Evolutionary conservation across 352 stramenopile genomes (phyloP), one percentile per base, ranked within the genome.

Genomic region (Peronospora farinosa): DNA sequence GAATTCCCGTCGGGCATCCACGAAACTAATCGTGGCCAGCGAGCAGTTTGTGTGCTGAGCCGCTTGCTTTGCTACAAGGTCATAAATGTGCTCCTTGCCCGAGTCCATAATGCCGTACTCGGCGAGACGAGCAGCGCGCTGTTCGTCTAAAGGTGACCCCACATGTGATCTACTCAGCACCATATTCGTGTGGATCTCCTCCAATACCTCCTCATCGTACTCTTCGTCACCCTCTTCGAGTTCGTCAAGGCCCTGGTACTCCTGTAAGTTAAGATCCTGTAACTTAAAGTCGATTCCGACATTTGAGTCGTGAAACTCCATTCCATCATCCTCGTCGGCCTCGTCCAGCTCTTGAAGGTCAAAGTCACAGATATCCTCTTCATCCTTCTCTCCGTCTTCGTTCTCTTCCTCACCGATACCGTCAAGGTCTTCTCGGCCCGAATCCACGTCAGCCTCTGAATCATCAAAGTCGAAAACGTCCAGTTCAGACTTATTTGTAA

Each of bases 71-170:
- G 71, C 73, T 19, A 87, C 78, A 2, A 74, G 60, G 15, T 81
- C 71, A 41, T 76, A 81, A 32, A 71, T 72, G 44, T 68, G 48
- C 30, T 81, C 71, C 37, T 70, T 72, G 13, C 45, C 57, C 16
- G 71, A 81, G 39, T 84, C 73, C 54, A 87, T 61, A 40, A 87
- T 70, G 13, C 65, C 70, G 35, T 84, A 87, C 16, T 72, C 68
- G 11, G 58, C 51, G 0, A 87, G 48, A 10, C 69, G 60, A 35
- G 61, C 43, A 8, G 67, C 59, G 12, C 76, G 71, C 33, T 68
- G 39, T 37, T 87, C 62, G 27, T 71, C 70, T 8, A 64, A 16
- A 21, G 51, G 56, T 3, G 46, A 40, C 17, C 35, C 49, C 11
- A 50, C 49, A 15, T 36, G 47, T 43, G 48, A 60, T 10, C 40